Evolutionary conservation across 2,329 filamentous ascomycete genomes (phyloP), one percentile per base, ranked within the genome.

Genomic region (Arthroderma sp.): DNA sequence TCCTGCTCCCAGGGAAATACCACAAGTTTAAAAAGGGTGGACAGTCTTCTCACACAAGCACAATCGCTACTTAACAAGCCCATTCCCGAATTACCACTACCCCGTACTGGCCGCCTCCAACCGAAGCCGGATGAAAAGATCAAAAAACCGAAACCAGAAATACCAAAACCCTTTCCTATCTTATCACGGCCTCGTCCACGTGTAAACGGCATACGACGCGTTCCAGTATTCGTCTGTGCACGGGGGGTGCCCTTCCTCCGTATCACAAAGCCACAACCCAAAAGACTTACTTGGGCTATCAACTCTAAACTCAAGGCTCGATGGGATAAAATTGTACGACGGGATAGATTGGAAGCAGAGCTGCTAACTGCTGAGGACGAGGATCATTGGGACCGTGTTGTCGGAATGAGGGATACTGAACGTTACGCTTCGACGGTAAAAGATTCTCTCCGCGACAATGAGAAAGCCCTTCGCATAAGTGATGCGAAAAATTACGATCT

Each of bases 231-330:
- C 8, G 63, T 67, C 34, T 63, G 58, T 50, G 65, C 65, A 8
- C 59, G 63, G 5, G 64, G 64, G 9, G 45, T 69, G 7, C 65
- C 66, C 2, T 61, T 68, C 37, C 51, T 69, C 39, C 62, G 65
- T 40, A 65, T 67, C 42, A 65, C 66, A 42, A 69, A 69, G 40
- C 66, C 66, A 1, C 63, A 67, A 42, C 65, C 66, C 6, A 57
- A 55, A 47, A 60, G 57, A 42, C 47, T 69, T 27, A 66, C 61
- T 39, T 52, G 58, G 4, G 53, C 65, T 2, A 53, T 69, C 43
- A 57, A 57, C 38, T 54, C 50, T 29, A 65, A 64, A 41, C 53
- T 64, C 11, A 53, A 53, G 6, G 59, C 53, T 15, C 60, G 65
- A 15, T 58, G 58, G 55, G 57, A 57, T 6, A 52, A 56, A 29